Evolutionary conservation across 345 rosid species (phyloP), one percentile per base, ranked within the genome.

Genomic region (Xanthoceras sorbifolium): DNA sequence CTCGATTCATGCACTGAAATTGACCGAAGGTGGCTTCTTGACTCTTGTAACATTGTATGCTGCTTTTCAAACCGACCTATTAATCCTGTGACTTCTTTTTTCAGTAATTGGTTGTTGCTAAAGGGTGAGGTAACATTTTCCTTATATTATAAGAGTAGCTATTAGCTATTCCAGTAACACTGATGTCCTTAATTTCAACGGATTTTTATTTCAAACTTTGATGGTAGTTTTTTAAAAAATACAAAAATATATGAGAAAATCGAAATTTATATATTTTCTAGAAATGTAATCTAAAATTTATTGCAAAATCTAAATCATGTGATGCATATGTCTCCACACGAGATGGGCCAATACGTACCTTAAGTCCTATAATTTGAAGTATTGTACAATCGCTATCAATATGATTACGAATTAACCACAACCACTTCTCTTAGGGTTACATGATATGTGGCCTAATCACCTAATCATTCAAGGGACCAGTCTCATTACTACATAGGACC

Each of bases 291-390:
- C 6, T 8, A 44, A 67, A 22, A 23, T 23, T 40, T 22, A 23
- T 22, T 67, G 44, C 15, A 52, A 59, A n/a, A 7, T 69, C 22
- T 72, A 31, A 76, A 40, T 23, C 76, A 79, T 76, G 85, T 69
- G 85, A 73, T 79, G 72, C 67, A 75, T 29, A 62, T 29, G 25
- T 38, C 67, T 29, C 25, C 36, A 29, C 62, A 23, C 61, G 75
- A 60, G 59, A 67, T 52, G 50, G 75, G 44, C 66, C 78, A 76
- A 73, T 68, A 63, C 9, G 57, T 50, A n/a, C 64, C 6, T 25
- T 60, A 5, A 25, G 69, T 65, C 73, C 25, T 29, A 50, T 14
- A 23, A 26, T 59, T n/a, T 20, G 44, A 46, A 44, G 22, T 23
- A 9, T 0, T 8, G 73, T 31, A 50, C 62, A 10, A 25, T 59